Evolutionary conservation across 2,329 filamentous ascomycete genomes (phyloP), one percentile per base, ranked within the genome.

Genomic region (Diplodia sapinea): DNA sequence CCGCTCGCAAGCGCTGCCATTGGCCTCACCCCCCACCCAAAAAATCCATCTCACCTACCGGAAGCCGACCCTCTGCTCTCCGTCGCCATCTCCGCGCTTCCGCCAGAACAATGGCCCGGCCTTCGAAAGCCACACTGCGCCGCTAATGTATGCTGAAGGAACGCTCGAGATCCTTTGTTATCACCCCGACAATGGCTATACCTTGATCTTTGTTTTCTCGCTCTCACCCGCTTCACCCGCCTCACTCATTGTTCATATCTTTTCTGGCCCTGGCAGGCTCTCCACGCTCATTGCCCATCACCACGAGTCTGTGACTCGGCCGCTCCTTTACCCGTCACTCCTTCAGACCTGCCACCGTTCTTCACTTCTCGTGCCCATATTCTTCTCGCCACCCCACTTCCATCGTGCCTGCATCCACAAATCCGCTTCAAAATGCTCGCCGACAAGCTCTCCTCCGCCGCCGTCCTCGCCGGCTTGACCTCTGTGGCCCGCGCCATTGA

Each of bases 341-440:
- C 3, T 50, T 66, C 17, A 9, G 13, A 20, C 43, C 31, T 52
- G 9, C 57, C 55, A 57, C 64, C 20, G n/a, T 23, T 20, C 31
- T 33, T 57, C 61, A 33, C 63, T 66, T 66, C 62, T 13, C 33
- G 69, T 33, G 31, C 49, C 15, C 40, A 56, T 20, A 20, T 23
- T 38, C 20, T 20, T 38, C 8, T 38, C 33, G 12, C 36, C 47
- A 31, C 13, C 68, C 57, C 47, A 38, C 43, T 54, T 66, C 23
- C 38, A 43, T 13, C 36, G 36, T 12, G 36, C 36, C 9, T 11
- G 3, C 36, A 29, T 29, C 13, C 63, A 26, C 47, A 17, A 13
- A 13, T 40, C 66, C 67, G 66, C 70, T 64, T 65, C 70, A 74
- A 54, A 54, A 78, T 78, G 76, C 71, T 72, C 70, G 70, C 71